Evolutionary conservation across 768 basidiomycete species (phyloP), one percentile per base, ranked within the genome.

Genomic region (Leccinum aurantiacum): DNA sequence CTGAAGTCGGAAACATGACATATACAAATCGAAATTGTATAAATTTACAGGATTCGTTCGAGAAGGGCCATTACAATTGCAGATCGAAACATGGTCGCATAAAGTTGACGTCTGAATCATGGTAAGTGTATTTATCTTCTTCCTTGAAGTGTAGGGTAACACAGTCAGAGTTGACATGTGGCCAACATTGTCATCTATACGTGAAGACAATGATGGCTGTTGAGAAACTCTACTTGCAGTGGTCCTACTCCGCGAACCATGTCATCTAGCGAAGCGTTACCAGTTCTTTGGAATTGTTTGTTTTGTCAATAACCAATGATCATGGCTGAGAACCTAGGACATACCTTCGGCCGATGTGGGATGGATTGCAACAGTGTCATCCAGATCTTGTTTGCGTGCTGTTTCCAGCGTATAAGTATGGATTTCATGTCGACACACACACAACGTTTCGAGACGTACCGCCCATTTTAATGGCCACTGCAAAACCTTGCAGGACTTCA

Each of bases 381-480:
- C 94, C 53, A 96, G 74, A 67, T 96, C 90, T 67, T 82, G 74
- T 77, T 95, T 94, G 24, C 81, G 83, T 5, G 93, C 92, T 77
- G 31, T 24, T 50, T n/a, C 17, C 15, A 46, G 33, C 3, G 9
- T 22, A 29, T 74, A 13, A 68, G 60, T 7, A 8, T 25, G n/a
- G 11, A 14, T 24, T 6, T 6, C 13, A 10, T 47, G 8, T 25
- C 3, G 22, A 35, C 19, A 35, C 15, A 0, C 24, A 38, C 6
- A 19, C 14, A 13, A 7, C 2, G 24, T 41, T 46, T 54, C 7
- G 9, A 35, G 10, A 74, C 80, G 11, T 66, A 83, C 80, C 83
- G 22, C 91, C 91, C 96, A 98, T 96, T 80, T 98, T 98, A 67
- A 99, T 80, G 13, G 97, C 97, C n/a, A 98, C 93, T 2, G 79